Evolutionary conservation across 139 green algal species (phyloP), one percentile per base, ranked within the genome.

Genomic region (Nannochloris sp.): DNA sequence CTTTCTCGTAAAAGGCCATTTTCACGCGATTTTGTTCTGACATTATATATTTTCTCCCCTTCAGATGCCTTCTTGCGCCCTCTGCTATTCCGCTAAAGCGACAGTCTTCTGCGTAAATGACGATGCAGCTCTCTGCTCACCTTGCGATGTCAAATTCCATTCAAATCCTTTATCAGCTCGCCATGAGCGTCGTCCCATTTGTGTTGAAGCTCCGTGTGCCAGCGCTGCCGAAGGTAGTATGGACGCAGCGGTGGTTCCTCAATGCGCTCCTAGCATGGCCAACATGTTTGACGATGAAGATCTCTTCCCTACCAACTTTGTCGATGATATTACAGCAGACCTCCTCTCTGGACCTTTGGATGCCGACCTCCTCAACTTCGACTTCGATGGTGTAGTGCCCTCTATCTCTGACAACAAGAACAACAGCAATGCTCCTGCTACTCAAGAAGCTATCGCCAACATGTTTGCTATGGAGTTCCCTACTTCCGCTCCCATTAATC

Each of bases 91-190:
- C 1, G 29, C 61, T 42, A 35, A 42, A 3, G 71, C 71, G 0
- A 27, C n/a, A 9, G 4, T 73, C 2, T 78, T 51, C 58, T 78
- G 71, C 64, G 48, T 69, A 6, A 78, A 78, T 32, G 71, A 78
- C 37, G 71, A 73, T 59, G 71, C 64, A 1, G 15, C 62, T 38
- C 29, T 78, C 42, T 78, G 71, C 64, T 2, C 31, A 10, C 14
- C 29, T 24, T 78, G 71, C 58, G 71, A 78, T 29, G 58, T 46
- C 10, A 51, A 25, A 29, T 24, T 57, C 19, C 71, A 78, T 42
- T n/a, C 35, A 48, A 76, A 71, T 61, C 70, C 62, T 27, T 46
- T 76, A 51, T 31, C 61, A 19, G 54, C 61, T 23, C 53, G 70
- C 54, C 70, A 76, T 38, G 62, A 76, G 38, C 70, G 70, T 33